A percentile compares a stretch with the other conserved stretches of the same genome.
phyloP scores from a whole-genome alignment of 306 rosid genomes.

The Malus asiatica region DNA sequence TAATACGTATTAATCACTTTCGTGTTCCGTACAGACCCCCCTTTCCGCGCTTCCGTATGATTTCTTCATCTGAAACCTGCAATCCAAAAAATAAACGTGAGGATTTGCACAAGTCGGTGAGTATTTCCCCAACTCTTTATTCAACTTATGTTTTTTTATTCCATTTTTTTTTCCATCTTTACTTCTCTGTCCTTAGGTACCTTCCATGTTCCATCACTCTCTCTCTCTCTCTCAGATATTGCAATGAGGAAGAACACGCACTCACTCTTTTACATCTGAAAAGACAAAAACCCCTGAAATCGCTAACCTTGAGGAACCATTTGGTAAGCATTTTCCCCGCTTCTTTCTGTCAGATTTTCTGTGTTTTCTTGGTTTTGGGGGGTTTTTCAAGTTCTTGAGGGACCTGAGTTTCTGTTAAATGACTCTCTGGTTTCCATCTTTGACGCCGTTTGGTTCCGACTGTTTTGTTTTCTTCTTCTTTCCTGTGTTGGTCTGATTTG shows the following conservation, averaged over 20 bases:
- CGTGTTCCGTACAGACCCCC: too few relatives aligned
- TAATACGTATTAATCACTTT: too few relatives aligned
- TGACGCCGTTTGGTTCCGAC: too few relatives aligned
- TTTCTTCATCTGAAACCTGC: too few relatives aligned
- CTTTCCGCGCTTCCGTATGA: too few relatives aligned
- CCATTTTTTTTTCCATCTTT: background rate
- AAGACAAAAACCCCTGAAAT: background rate
- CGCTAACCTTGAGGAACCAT: constrained; percentile 13
- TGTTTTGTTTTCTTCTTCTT: too few relatives aligned
- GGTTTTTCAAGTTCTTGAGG: background rate
- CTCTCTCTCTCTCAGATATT: background rate
- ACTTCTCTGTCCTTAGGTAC: background rate
- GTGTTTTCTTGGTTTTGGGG: background rate
- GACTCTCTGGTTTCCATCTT: too few relatives aligned
- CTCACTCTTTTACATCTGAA: constrained; percentile 30
- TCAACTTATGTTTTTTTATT: background rate
- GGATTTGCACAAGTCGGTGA: too few relatives aligned
- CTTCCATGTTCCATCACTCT: background rate
- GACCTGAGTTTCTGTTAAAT: constrained; percentile 2
- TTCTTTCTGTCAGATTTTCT: background rate
- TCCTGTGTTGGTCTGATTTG: too few relatives aligned
- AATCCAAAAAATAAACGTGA: too few relatives aligned
- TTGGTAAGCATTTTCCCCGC: constrained; percentile 23
- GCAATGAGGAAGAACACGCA: constrained; percentile 4
- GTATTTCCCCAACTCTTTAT: too few relatives aligned